Base-by-base conservation (phyloP, 768 basidiomycete genomes). In the Erythrobasidium yunnanense region DNA sequence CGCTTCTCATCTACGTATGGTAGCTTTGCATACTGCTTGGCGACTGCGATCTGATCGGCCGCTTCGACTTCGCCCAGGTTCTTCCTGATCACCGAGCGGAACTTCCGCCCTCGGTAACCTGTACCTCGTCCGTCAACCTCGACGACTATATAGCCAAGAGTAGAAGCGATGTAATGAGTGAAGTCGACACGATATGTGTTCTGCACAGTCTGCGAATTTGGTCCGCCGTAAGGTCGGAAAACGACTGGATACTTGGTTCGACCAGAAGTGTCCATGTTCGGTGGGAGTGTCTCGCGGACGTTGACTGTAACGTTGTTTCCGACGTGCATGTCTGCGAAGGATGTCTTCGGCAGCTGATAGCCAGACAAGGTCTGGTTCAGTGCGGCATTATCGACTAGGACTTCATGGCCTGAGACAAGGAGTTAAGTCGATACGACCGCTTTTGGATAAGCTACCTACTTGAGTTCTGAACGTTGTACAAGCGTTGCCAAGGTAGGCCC, bases 191-290 rank as follows among this genome's bases (percentile, higher is more conserved):
- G 71, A 76, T 83, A 97, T 30, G 76, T 77, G 18, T 83, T 77
- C 74, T 85, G 79, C 29, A 92, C 88, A 68, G 81, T 76, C 73
- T 99, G 95, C 55, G 87, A 88, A 66, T 77, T 80, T 2, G 95
- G 95, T 1, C 95, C 95, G 45, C 92, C 92, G 72, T 99, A 93
- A 8, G 93, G 88, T 47, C 82, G 80, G 80, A 97, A 90, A 29
- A 99, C 79, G 22, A 96, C 90, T 0, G 95, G 88, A 73, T 99
- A 97, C 75, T 93, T 91, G 7, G 87, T 89, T 47, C 88, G 84
- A n/a, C 95, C 95, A 22, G 89, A 86, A 71, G 87, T 85, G 71
- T 99, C 95, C 85, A 97, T 87, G 66, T 82, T 81, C 2, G 90
- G 90, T 18, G 95, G 95, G 17, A 89, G 83, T 70, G 93, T 82